These are phyloP conservation scores for Xylaria sp. DNA, from an alignment of 2,329 filamentous ascomycete species.

Conservation along the genomic window DNA sequence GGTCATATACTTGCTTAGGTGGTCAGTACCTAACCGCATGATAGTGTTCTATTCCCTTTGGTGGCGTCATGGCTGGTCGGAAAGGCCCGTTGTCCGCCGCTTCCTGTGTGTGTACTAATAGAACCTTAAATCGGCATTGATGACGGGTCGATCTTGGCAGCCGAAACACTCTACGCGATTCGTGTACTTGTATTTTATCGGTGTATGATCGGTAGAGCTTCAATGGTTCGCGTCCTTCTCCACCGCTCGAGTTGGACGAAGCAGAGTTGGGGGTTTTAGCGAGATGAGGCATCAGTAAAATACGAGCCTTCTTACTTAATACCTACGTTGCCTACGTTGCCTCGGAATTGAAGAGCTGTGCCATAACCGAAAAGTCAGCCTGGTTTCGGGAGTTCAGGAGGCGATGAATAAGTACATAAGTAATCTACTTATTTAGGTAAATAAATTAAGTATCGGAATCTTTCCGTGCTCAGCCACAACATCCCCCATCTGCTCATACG, in stretches of 20 bases:
- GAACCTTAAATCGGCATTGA: conserved; percentile 19
- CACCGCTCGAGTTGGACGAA: neutral
- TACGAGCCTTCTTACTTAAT: neutral
- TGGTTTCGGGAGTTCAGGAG: neutral
- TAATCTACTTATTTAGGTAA: no score
- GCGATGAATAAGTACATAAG: neutral
- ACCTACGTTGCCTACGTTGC: no score
- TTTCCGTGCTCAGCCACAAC: neutral
- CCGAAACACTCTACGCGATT: neutral
- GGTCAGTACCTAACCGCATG: neutral
- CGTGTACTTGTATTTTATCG: neutral
- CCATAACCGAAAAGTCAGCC: neutral
- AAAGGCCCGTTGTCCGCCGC: conserved; percentile 19
- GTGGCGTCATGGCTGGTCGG: conserved; percentile 24
- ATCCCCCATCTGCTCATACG: neutral
- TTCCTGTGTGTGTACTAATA: conserved; percentile 1
- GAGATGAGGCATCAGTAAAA: neutral
- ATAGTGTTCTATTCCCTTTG: neutral
- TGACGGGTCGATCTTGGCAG: conserved; percentile 9
- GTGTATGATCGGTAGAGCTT: no score
- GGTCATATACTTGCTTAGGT: neutral
- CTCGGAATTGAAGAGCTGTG: neutral
- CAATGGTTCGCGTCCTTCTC: neutral
- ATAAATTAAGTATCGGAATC: neutral
- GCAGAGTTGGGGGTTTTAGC: neutral